Conservation (phyloP, 768 basidiomycete species). For the Saitozyma sp. region DNA sequence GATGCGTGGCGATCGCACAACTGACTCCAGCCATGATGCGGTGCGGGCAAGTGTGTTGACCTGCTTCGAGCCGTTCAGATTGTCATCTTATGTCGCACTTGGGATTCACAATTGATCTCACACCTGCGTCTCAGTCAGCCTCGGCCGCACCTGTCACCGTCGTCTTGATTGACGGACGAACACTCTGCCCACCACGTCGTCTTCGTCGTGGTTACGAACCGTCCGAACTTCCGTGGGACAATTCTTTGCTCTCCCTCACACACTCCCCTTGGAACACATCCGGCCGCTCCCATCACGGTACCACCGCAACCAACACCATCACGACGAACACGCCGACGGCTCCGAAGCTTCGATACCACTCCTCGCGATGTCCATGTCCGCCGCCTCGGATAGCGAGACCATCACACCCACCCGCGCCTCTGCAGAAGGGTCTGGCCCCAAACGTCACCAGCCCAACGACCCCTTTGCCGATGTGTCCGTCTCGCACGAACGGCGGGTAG, state of each 20-base stretch:
- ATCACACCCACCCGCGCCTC: no score
- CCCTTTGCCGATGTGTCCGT: neutral
- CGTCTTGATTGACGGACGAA: no score
- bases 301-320: neutral
- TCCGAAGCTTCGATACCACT: neutral
- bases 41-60: no score
- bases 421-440: neutral
- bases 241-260: constrained; percentile 10
- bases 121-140: no score
- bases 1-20: no score
- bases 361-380: neutral
- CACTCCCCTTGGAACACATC: constrained; percentile 10
- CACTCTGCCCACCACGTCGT: no score
- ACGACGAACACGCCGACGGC: neutral
- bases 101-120: no score
- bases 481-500: neutral
- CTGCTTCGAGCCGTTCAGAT: no score
- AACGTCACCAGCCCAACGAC: neutral
- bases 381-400: neutral
- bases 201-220: no score
- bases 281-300: neutral
- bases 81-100: no score
- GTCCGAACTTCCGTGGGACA: neutral
- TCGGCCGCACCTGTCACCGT: no score
- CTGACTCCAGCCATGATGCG: no score